phyloP scores from a whole-genome alignment of 208 protist genomes.

The Sergeia podlipaevii region DNA sequence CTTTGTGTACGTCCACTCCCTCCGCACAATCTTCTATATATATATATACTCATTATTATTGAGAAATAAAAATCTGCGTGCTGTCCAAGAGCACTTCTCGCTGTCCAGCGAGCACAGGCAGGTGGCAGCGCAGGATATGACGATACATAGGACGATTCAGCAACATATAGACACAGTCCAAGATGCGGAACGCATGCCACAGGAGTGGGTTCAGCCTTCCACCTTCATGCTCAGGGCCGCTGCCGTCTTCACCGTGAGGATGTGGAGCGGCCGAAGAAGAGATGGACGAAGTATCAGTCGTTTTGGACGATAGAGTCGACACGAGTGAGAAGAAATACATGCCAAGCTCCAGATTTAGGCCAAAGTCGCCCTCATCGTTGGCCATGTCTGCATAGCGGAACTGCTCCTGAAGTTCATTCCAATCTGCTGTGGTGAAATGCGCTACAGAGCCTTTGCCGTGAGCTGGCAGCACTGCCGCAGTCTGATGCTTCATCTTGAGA shows the following conservation, averaged over 20 bases:
- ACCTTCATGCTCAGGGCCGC: not conserved
- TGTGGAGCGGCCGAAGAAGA: not conserved
- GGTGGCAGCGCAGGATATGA: constrained; percentile 30
- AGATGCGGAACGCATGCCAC: constrained; percentile 32
- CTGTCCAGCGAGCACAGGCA: constrained; percentile 21
- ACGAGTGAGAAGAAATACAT: constrained; percentile 21
- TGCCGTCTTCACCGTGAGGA: not conserved
- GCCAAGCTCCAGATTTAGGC: constrained; percentile 34
- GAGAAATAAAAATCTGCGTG: constrained; percentile 3
- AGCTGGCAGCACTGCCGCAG: not conserved
- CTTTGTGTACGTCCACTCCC: too few relatives aligned
- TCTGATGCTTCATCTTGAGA: not conserved
- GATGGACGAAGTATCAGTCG: not conserved
- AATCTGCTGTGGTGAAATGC: constrained; percentile 7
- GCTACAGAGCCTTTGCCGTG: not conserved
- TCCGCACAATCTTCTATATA: too few relatives aligned
- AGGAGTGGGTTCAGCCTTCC: constrained; percentile 18
- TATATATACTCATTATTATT: too few relatives aligned
- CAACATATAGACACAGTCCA: constrained; percentile 53
- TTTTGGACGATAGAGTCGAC: not conserved
- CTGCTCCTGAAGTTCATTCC: constrained; percentile 18
- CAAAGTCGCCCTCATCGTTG: constrained; percentile 56
- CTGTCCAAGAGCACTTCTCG: not conserved
- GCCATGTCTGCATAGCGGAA: constrained; percentile 42
- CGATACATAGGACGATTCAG: constrained; percentile 26